These are phyloP conservation scores for Cymbopogon flexuosus DNA, from an alignment of 202 grass and related monocot genomes.

Conservation along the genomic window DNA sequence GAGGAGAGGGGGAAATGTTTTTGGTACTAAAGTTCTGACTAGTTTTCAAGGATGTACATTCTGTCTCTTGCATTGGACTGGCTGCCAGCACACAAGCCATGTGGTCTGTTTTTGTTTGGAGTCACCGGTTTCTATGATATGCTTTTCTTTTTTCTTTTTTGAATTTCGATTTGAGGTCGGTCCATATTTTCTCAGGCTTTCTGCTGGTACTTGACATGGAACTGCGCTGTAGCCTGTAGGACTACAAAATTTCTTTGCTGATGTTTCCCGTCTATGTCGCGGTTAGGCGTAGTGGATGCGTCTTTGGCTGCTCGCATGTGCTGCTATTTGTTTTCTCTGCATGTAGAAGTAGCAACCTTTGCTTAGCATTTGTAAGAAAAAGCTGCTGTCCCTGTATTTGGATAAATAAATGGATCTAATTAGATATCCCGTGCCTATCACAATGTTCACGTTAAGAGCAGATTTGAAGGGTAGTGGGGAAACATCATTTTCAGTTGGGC, in stretches of 20 bases:
- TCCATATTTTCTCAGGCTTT: not conserved
- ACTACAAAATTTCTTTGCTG: not conserved
- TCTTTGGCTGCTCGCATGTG: not conserved
- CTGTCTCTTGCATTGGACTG: slow-evolving; percentile 21
- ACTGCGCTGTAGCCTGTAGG: not conserved
- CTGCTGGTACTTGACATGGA: not conserved
- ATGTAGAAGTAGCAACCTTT: not conserved
- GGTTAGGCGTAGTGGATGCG: not conserved
- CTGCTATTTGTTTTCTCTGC: not conserved
- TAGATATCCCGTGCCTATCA: not conserved
- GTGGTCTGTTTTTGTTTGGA: not conserved
- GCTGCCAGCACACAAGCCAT: not conserved
- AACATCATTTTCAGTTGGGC: slow-evolving; percentile 32
- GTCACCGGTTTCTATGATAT: not conserved
- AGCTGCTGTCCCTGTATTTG: not conserved
- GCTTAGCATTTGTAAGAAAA: not conserved
- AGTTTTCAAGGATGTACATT: not conserved
- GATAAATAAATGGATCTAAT: slow-evolving; percentile 8
- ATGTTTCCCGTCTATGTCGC: not conserved
- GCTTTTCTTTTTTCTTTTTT: not conserved
- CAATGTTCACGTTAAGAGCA: slow-evolving; percentile 30
- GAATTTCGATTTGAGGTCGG: not conserved
- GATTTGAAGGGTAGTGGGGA: slow-evolving; percentile 13
- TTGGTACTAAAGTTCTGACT: not conserved
- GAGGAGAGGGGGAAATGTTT: not conserved